Evolutionary conservation across 2,329 filamentous ascomycete genomes (phyloP), one percentile per base, ranked within the genome.

Genomic region (Xylariomycetidae sp.): DNA sequence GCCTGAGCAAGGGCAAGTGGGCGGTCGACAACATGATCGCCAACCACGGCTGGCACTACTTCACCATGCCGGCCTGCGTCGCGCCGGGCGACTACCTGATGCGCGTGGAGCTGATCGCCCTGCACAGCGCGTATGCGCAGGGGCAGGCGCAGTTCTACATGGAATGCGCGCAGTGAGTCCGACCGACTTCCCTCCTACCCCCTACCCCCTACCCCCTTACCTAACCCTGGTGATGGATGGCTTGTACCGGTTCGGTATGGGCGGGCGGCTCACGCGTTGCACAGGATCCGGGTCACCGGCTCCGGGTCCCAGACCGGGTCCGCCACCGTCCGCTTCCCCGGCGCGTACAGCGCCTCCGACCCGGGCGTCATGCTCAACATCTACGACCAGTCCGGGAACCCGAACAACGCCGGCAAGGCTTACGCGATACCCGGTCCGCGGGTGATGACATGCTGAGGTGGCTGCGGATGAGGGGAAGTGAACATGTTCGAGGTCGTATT

Each of bases 21-120:
- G 67, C 61, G 18, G 67, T 71, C 25, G 67, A 72, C 51, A 56
- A 61, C 40, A 60, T 71, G 58, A 68, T 70, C 43, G 40, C 52
- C 26, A 64, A 64, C 49, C 38, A 57, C 16, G 67, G 67, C 35
- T 63, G 62, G 48, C 59, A 65, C 45, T 56, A 59, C 42, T 63
- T 65, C 47, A 52, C 49, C 34, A 55, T 65, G 46, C 62, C 61
- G 5, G 35, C 48, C 15, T 61, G 58, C 42, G 40, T 64, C 6
- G 58, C 61, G 3, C 51, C 58, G 1, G 62, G 61, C 29, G 50
- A 65, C 29, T 65, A 65, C 48, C 58, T 65, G 24, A 56, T 65
- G 52, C 58, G 62, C 15, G 60, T 59, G 23, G 62, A 65, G 50
- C 48, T 62, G 23, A 48, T 65, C 19, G 61, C 54, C 9, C 53